phyloP scores from a whole-genome alignment of 2,329 filamentous ascomycete species.

The Stemphylium vesicarium region DNA sequence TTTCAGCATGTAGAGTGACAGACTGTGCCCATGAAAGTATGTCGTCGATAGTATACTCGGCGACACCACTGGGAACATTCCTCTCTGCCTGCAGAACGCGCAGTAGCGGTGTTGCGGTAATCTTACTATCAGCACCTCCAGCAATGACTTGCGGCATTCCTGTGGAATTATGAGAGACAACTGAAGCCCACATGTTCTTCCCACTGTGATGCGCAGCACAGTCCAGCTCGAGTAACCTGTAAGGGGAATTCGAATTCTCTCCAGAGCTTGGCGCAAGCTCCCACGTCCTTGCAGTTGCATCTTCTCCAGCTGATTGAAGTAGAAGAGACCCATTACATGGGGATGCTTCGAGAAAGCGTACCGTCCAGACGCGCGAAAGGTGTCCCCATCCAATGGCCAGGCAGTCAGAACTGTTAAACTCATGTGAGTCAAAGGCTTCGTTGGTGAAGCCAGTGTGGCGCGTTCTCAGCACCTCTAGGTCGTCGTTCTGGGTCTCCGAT shows the following conservation, averaged over 20 bases:
- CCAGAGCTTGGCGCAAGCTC: slow-evolving; percentile 28
- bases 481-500: slow-evolving; percentile 31
- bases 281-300: slow-evolving; percentile 80
- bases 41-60: slow-evolving; percentile 37
- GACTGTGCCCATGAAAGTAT: slow-evolving; percentile 24
- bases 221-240: slow-evolving; percentile 58
- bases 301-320: slow-evolving; percentile 83
- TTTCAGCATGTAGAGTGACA: not conserved
- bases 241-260: slow-evolving; percentile 15
- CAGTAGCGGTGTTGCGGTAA: slow-evolving; percentile 44
- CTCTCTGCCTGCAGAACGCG: not conserved
- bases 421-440: slow-evolving; percentile 29
- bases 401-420: slow-evolving; percentile 40
- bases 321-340: slow-evolving; percentile 46
- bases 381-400: slow-evolving; percentile 84
- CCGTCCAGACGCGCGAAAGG: slow-evolving; percentile 85
- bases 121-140: slow-evolving; percentile 82
- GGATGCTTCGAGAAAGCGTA: slow-evolving; percentile 65
- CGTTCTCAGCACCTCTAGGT: slow-evolving; percentile 29
- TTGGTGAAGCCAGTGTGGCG: slow-evolving; percentile 56
- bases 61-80: not conserved
- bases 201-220: slow-evolving; percentile 74
- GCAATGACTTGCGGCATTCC: slow-evolving; percentile 25
- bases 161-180: slow-evolving; percentile 8
- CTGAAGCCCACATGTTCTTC: slow-evolving; percentile 84